Conservation (phyloP, 148 eudicot genomes). For the Hydrangea macrophylla region DNA sequence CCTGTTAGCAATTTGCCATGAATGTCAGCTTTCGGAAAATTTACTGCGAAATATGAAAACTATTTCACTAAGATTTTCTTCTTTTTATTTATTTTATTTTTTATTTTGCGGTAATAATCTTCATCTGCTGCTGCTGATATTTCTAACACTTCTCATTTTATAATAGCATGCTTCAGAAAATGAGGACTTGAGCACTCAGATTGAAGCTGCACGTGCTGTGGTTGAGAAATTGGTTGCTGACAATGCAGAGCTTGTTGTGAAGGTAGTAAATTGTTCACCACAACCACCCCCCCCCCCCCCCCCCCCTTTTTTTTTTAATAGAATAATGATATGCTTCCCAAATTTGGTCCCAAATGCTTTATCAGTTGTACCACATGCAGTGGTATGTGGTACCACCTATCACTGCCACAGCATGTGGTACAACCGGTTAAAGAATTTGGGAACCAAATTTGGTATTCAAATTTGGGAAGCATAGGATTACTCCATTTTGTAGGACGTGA, state of each 20-base stretch:
- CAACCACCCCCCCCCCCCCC: not conserved
- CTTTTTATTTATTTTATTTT: not conserved
- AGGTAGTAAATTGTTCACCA: conserved; percentile 38
- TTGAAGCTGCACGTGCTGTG: conserved; percentile 48
- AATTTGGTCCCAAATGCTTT: no score
- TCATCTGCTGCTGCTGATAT: not conserved
- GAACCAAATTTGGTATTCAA: no score
- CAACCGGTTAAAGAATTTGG: no score
- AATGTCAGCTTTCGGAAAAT: not conserved
- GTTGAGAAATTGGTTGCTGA: conserved; percentile 59
- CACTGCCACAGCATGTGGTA: no score
- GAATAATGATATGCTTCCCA: no score
- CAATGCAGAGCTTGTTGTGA: conserved; percentile 77
- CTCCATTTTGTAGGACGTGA: no score
- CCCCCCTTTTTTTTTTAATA: no score
- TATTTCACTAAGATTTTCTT: not conserved
- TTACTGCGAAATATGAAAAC: not conserved
- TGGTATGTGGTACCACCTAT: no score
- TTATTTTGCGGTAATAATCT: not conserved
- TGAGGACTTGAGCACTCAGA: conserved; percentile 44
- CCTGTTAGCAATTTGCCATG: not conserved
- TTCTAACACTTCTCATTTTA: not conserved
- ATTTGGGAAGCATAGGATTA: no score
- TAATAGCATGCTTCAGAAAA: conserved; percentile 35
- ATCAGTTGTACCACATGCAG: no score